phyloP scores from a whole-genome alignment of 2,329 filamentous ascomycete genomes.

The Colletotrichum brevisporum region DNA sequence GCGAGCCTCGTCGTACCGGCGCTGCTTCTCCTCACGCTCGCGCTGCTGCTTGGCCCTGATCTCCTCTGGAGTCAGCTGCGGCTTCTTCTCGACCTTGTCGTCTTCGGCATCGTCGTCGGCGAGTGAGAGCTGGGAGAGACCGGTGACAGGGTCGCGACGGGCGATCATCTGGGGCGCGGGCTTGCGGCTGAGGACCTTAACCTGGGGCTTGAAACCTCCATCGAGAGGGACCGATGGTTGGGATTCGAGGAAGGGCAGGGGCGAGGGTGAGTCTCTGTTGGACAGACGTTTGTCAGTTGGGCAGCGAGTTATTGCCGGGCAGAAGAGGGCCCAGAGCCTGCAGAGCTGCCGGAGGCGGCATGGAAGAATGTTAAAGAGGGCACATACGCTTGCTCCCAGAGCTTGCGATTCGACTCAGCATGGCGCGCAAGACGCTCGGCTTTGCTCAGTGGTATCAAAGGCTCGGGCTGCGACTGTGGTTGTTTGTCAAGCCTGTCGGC shows the following conservation, averaged over 20 bases:
- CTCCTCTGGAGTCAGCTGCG: slow-evolving; percentile 80
- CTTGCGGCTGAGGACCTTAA: slow-evolving; percentile 89
- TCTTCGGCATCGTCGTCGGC: slow-evolving; percentile 76
- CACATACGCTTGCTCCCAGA: slow-evolving; percentile 90
- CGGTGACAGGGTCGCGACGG: slow-evolving; percentile 68
- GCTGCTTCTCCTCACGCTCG: slow-evolving; percentile 90
- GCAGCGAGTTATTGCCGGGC: slow-evolving; percentile 1
- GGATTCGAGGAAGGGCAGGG: slow-evolving; percentile 81
- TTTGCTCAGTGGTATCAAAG: slow-evolving; percentile 70
- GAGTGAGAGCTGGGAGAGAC: slow-evolving; percentile 60
- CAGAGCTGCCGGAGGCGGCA: not conserved
- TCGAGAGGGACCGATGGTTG: slow-evolving; percentile 72
- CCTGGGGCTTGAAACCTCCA: slow-evolving; percentile 83
- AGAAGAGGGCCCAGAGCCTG: not conserved
- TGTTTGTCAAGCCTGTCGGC: slow-evolving; percentile 71
- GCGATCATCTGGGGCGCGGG: slow-evolving; percentile 73
- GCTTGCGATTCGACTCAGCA: slow-evolving; percentile 83
- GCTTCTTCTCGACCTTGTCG: slow-evolving; percentile 70
- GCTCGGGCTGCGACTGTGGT: slow-evolving; percentile 50
- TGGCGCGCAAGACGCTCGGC: slow-evolving; percentile 86
- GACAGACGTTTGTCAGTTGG: slow-evolving; percentile 7
- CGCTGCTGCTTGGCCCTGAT: slow-evolving; percentile 82
- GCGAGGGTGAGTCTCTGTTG: slow-evolving; percentile 78
- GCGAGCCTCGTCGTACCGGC: slow-evolving; percentile 88
- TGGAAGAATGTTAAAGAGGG: slow-evolving; percentile 24